Evolutionary conservation across 164 flowering plant species (phyloP).

Genomic region (Santalum album): DNA sequence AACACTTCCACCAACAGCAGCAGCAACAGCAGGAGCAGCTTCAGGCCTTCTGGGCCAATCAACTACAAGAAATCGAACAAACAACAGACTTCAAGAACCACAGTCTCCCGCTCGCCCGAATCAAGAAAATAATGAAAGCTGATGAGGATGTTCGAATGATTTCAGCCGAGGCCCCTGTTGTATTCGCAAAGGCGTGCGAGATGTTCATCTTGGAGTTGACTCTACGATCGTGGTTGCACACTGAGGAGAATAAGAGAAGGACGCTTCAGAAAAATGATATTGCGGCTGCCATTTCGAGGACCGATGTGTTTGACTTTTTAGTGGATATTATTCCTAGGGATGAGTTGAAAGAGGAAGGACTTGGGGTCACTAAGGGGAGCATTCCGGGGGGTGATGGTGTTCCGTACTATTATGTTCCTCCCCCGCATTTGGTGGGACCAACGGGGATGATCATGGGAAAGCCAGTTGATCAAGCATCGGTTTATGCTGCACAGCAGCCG

Average conservation of each 20-base stretch:
- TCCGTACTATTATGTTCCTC: slow-evolving; percentile 33
- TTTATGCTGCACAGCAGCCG: slow-evolving; percentile 26
- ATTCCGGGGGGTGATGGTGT: slow-evolving; percentile 30
- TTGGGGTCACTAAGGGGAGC: slow-evolving; percentile 30
- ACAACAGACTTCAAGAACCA: slow-evolving; percentile 39
- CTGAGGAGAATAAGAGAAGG: slow-evolving; percentile 45
- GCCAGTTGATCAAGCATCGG: slow-evolving; percentile 26
- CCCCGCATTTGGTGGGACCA: slow-evolving; percentile 23
- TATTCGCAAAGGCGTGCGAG: slow-evolving; percentile 49
- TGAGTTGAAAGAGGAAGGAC: slow-evolving; percentile 43
- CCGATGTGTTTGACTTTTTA: slow-evolving; percentile 45
- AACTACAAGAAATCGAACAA: slow-evolving; percentile 42
- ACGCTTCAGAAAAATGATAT: slow-evolving; percentile 47
- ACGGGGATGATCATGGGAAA: slow-evolving; percentile 37
- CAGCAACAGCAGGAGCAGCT: slow-evolving; percentile 42
- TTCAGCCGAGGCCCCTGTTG: slow-evolving; percentile 47
- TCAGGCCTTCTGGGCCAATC: slow-evolving; percentile 39
- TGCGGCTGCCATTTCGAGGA: slow-evolving; percentile 49
- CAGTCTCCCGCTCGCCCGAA: slow-evolving; percentile 39
- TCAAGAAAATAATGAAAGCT: slow-evolving; percentile 45
- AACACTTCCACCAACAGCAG: slow-evolving; percentile 36
- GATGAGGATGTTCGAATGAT: slow-evolving; percentile 49
- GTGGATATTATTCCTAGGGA: slow-evolving; percentile 48
- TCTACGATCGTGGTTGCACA: slow-evolving; percentile 43
- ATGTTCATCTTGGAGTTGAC: slow-evolving; percentile 47